Conservation (phyloP, 208 protist genomes). For the Wallacemonas sp. region DNA sequence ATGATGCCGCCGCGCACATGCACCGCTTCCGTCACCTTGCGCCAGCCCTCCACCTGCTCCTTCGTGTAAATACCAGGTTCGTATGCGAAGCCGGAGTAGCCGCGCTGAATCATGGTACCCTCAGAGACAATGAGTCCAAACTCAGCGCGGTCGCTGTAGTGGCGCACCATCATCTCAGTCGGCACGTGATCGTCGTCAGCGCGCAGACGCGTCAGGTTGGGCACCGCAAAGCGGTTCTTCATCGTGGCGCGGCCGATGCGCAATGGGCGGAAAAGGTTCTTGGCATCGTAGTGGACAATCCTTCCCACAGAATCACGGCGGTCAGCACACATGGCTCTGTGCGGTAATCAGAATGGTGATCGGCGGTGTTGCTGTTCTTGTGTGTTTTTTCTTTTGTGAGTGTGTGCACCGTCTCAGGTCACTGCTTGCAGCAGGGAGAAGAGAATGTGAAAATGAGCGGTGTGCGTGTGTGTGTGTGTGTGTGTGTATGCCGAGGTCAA, state of each 20-base stretch:
- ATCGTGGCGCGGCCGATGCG: slow-evolving; percentile 29
- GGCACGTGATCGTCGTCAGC: slow-evolving; percentile 43
- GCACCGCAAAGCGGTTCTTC: slow-evolving; percentile 47
- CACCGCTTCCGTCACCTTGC: slow-evolving; percentile 53
- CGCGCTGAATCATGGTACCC: slow-evolving; percentile 37
- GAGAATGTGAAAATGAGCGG: too few relatives aligned
- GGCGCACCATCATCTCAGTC: slow-evolving; percentile 30
- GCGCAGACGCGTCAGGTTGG: slow-evolving; percentile 49
- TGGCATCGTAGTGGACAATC: neutral
- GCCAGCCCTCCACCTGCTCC: slow-evolving; percentile 55
- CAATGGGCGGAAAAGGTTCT: slow-evolving; percentile 27
- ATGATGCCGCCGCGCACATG: slow-evolving; percentile 54
- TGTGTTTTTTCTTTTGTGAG: too few relatives aligned
- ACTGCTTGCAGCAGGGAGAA: too few relatives aligned
- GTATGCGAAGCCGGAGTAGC: slow-evolving; percentile 30
- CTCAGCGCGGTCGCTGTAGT: slow-evolving; percentile 54
- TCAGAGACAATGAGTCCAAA: slow-evolving; percentile 69
- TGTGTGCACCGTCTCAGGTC: too few relatives aligned
- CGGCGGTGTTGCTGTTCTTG: too few relatives aligned
- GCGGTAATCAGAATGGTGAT: too few relatives aligned
- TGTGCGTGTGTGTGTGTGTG: too few relatives aligned
- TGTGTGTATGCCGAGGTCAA: too few relatives aligned
- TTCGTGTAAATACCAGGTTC: slow-evolving; percentile 52
- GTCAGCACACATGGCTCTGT: too few relatives aligned
- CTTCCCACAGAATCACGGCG: neutral